Evolutionary conservation across 495 filamentous ascomycete genomes (phyloP).

Genomic region (Zalerion maritima): DNA sequence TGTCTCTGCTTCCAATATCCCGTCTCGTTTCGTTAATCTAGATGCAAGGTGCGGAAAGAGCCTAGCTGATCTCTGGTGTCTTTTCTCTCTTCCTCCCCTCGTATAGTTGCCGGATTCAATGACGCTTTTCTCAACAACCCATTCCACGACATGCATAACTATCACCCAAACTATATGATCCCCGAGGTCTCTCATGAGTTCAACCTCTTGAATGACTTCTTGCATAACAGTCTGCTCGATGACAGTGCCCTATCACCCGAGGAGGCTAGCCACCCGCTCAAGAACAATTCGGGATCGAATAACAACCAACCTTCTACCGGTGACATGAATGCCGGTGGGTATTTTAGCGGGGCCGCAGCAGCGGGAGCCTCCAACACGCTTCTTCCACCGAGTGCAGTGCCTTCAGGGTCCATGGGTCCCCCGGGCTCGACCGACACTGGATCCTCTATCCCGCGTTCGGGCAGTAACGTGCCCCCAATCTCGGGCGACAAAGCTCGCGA

Average conservation of each 20-base stretch:
- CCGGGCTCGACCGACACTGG: constrained; percentile 34
- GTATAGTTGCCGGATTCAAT: constrained; percentile 32
- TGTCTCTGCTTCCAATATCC: no score
- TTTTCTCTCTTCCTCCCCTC: constrained; percentile 20
- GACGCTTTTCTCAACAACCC: constrained; percentile 57
- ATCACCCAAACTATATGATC: constrained; percentile 92
- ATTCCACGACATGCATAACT: constrained; percentile 86
- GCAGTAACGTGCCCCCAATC: constrained; percentile 38
- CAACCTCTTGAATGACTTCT: constrained; percentile 89
- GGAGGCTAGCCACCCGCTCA: constrained; percentile 31
- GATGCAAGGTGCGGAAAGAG: constrained; percentile 12
- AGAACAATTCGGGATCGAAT: constrained; percentile 16
- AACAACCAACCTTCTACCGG: constrained; percentile 9
- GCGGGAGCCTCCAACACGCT: constrained; percentile 19
- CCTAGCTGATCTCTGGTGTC: constrained; percentile 3
- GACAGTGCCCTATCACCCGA: constrained; percentile 52
- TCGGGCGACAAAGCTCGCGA: constrained; percentile 74
- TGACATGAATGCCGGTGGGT: no score
- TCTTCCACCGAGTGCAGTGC: constrained; percentile 23
- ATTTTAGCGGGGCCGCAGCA: no score
- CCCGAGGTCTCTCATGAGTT: constrained; percentile 93
- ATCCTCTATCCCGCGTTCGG: constrained; percentile 43
- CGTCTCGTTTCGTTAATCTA: no score
- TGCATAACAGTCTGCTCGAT: constrained; percentile 75
- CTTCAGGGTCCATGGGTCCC: constrained; percentile 24